Evolutionary conservation across 192 early-diverging fungal species (phyloP), one percentile per base, ranked within the genome.

Genomic region (Mortierella antarctica): DNA sequence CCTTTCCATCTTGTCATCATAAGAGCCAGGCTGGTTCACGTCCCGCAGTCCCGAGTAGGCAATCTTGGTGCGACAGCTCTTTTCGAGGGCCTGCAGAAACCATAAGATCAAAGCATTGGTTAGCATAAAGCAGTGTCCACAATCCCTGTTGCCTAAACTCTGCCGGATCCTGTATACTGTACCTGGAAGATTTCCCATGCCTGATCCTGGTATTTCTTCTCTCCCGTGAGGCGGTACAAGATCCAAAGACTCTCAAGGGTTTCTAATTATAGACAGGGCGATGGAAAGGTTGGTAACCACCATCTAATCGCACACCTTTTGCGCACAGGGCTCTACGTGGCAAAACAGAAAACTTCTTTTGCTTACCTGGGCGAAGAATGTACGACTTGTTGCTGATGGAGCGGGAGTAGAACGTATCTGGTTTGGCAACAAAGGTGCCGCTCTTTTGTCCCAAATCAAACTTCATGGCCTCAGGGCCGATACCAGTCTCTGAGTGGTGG

Each of bases 201-300:
- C 57, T 88, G 86, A 50, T 92, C 91, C 50, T 88, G 88, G 46
- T 94, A 93, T 15, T 62, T 62, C 1, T 77, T 82, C 55, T 94
- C 86, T 1, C 91, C 90, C 7, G 93, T 94, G n/a, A 89, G 71
- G 23, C 92, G 86, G 68, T 92, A 93, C 80, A 93, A 86, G 67
- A 89, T 86, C 74, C 91, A 94, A 18, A 93, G 67, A 48, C 89
- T 90, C 69, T 94, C 93, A 21, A 94, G 63, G 0, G 91, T 89
- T 87, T 94, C 93, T 84, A 65, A 66, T 31, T 31, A 31, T 1
- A 73, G 62, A 66, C 57, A 9, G 57, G 44, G 47, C 52, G 42
- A 50, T 53, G 17, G 56, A n/a, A n/a, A 23, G 18, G 15, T 7
- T 9, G 10, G 48, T 55, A 62, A 40, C 50, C 57, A 59, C 23